These are phyloP conservation scores for Leptographium radiaticola DNA, from an alignment of 2,329 filamentous ascomycete genomes.

Conservation along the genomic window DNA sequence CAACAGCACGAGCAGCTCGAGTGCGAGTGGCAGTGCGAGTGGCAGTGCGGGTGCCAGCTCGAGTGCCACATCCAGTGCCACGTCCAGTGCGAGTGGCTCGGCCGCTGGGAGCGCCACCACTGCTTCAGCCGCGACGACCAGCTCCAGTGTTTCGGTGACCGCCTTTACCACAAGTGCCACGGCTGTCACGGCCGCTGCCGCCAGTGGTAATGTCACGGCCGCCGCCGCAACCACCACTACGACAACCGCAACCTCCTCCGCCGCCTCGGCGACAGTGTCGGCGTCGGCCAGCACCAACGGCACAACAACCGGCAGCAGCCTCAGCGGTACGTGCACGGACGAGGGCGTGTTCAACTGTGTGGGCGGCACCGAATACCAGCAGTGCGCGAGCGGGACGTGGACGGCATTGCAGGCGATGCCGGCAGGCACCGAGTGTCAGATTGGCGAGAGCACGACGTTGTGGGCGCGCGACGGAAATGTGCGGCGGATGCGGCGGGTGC, in stretches of 20 bases:
- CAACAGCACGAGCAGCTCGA: not conserved
- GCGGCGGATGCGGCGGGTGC: slow-evolving; percentile 1
- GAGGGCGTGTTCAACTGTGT: slow-evolving; percentile 40
- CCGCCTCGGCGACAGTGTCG: slow-evolving; percentile 3
- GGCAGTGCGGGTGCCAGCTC: not conserved
- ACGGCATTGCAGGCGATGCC: slow-evolving; percentile 27
- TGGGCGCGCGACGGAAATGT: slow-evolving; percentile 7
- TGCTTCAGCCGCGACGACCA: not conserved
- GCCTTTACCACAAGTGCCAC: slow-evolving; percentile 3
- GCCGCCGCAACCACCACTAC: not conserved
- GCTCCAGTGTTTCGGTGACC: not conserved
- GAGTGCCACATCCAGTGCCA: no score
- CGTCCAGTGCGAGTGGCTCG: slow-evolving; percentile 1
- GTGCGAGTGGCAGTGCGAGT: slow-evolving; percentile 4
- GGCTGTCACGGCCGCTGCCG: not conserved
- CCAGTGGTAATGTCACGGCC: slow-evolving; percentile 2
- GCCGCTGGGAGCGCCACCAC: slow-evolving; percentile 1
- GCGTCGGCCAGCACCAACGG: slow-evolving; percentile 6
- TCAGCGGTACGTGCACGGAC: slow-evolving; percentile 25
- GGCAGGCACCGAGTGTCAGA: slow-evolving; percentile 30
- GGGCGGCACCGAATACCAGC: slow-evolving; percentile 31
- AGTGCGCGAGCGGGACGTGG: slow-evolving; percentile 37
- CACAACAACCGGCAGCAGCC: slow-evolving; percentile 22
- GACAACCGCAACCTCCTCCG: slow-evolving; percentile 3
- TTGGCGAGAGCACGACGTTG: slow-evolving; percentile 19